Evolutionary conservation across 2,329 filamentous ascomycete genomes (phyloP).

Genomic region (Aspergillus aculeatus): DNA sequence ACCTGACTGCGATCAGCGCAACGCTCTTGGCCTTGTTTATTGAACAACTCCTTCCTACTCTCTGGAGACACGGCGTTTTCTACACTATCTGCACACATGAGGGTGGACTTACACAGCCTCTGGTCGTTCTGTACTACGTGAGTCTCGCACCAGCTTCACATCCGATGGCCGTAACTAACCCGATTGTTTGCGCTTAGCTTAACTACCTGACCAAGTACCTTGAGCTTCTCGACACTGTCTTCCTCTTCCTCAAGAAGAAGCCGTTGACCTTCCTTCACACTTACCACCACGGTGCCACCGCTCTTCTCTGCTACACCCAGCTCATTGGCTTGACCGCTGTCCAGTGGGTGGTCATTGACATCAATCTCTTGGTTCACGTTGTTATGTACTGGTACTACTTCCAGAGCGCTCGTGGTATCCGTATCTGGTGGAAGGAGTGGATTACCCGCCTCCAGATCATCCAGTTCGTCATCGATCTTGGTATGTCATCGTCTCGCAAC

Average conservation of each 20-base stretch:
- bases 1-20: slow-evolving; percentile 81
- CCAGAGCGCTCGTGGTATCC: slow-evolving; percentile 92
- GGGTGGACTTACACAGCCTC: slow-evolving; percentile 89
- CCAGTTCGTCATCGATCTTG: slow-evolving; percentile 95
- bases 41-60: slow-evolving; percentile 83
- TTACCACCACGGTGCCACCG: slow-evolving; percentile 97
- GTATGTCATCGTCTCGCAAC: slow-evolving; percentile 51
- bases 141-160: slow-evolving; percentile 39
- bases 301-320: slow-evolving; percentile 96
- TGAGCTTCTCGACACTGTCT: slow-evolving; percentile 91
- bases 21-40: slow-evolving; percentile 79
- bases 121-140: slow-evolving; percentile 97
- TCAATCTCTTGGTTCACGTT: slow-evolving; percentile 92
- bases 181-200: slow-evolving; percentile 61
- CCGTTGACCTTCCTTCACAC: slow-evolving; percentile 97
- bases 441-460: slow-evolving; percentile 96
- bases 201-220: slow-evolving; percentile 99
- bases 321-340: slow-evolving; percentile 89
- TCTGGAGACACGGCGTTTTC: slow-evolving; percentile 80
- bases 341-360: slow-evolving; percentile 88
- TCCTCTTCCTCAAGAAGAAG: slow-evolving; percentile 99
- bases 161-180: slow-evolving; percentile 2
- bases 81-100: slow-evolving; percentile 73
- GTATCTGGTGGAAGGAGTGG: slow-evolving; percentile 99
- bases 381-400: slow-evolving; percentile 99